Evolutionary conservation across 176 grass and related monocot species (phyloP).

Genomic region (Zoysia japonica): DNA sequence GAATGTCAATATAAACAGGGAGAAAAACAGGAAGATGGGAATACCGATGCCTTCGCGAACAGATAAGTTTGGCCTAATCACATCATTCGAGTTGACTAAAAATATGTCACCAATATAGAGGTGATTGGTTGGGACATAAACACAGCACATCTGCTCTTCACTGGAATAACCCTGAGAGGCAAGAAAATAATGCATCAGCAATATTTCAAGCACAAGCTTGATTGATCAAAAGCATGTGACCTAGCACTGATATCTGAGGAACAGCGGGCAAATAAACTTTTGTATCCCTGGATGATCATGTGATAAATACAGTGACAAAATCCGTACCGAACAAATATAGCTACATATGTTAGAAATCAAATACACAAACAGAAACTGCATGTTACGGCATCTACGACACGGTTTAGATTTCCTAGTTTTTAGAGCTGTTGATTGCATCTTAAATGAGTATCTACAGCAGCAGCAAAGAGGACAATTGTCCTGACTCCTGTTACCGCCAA

Average conservation of each 20-base stretch:
- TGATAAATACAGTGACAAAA: no score
- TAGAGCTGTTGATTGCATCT: no score
- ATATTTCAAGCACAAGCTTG: slow-evolving; percentile 7
- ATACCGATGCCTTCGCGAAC: slow-evolving; percentile 78
- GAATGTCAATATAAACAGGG: background rate
- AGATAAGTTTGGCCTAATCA: slow-evolving; percentile 68
- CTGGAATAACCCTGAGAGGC: slow-evolving; percentile 54
- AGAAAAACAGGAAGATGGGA: background rate
- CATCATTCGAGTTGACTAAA: slow-evolving; percentile 60
- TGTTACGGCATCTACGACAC: no score
- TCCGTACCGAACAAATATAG: no score
- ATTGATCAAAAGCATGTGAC: background rate
- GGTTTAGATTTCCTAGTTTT: no score
- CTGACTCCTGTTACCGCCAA: no score
- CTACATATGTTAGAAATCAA: no score
- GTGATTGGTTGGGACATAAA: slow-evolving; percentile 71
- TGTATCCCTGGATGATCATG: background rate
- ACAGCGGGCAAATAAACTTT: background rate
- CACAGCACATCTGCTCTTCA: slow-evolving; percentile 74
- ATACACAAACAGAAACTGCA: no score
- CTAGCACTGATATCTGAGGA: background rate
- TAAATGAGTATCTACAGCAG: no score
- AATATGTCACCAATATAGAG: slow-evolving; percentile 76
- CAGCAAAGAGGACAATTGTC: no score
- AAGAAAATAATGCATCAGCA: slow-evolving; percentile 10